These are phyloP conservation scores for Calonectria fujianensis DNA, from an alignment of 2,329 filamentous ascomycete species.

Conservation along the genomic window DNA sequence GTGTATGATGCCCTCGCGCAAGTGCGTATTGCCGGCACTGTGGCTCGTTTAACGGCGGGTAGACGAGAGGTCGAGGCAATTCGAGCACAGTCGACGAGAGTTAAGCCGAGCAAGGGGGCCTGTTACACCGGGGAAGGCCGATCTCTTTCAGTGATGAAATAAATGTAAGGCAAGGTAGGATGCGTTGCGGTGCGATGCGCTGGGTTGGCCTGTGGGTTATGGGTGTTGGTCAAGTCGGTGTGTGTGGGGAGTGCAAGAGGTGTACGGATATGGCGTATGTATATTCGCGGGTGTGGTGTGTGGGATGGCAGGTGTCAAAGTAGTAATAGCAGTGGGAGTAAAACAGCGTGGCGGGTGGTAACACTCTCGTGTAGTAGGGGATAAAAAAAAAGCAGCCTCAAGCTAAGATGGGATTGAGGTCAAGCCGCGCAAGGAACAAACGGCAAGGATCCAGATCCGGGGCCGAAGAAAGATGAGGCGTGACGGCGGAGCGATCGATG, in stretches of 20 bases:
- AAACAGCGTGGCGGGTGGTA: conserved; percentile 29
- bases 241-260: conserved; percentile 46
- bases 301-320: conserved; percentile 45
- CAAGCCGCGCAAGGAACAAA: conserved; percentile 38
- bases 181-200: conserved; percentile 36
- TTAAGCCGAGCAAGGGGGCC: conserved; percentile 41
- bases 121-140: conserved; percentile 51
- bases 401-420: conserved; percentile 33
- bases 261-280: conserved; percentile 51
- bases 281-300: conserved; percentile 46
- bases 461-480: conserved; percentile 43
- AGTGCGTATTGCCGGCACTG: conserved; percentile 8
- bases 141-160: conserved; percentile 44
- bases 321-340: conserved; percentile 38
- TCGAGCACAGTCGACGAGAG: conserved; percentile 20
- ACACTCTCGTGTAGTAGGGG: neutral
- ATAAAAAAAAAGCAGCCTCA: conserved; percentile 19
- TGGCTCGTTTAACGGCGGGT: conserved; percentile 12
- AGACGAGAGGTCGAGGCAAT: conserved; percentile 7
- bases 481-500: conserved; percentile 47
- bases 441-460: conserved; percentile 49
- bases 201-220: conserved; percentile 43
- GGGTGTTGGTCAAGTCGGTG: conserved; percentile 49
- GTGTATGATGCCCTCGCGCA: neutral
- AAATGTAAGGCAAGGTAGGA: conserved; percentile 32